Evolutionary conservation across 2,329 filamentous ascomycete species (phyloP).

Genomic region (Paraphaeosphaeria minitans): DNA sequence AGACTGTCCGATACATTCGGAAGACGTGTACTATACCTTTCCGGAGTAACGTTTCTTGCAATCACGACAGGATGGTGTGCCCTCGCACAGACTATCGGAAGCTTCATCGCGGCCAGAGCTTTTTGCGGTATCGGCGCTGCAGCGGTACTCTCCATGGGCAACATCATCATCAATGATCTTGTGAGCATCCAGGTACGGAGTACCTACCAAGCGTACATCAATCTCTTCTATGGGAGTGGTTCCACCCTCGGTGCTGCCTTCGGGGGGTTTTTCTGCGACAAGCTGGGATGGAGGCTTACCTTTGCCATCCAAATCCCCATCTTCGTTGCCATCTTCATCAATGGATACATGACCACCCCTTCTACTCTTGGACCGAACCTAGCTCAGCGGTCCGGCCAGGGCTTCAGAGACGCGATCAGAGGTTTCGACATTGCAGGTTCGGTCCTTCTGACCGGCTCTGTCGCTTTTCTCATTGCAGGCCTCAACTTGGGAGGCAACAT

Average conservation of each 20-base stretch:
- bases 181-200: constrained; percentile 76
- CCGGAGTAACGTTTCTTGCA: constrained; percentile 66
- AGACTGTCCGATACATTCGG: constrained; percentile 76
- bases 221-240: constrained; percentile 64
- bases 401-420: constrained; percentile 50
- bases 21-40: constrained; percentile 68
- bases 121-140: constrained; percentile 76
- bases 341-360: constrained; percentile 52
- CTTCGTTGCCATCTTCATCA: constrained; percentile 52
- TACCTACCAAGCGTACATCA: constrained; percentile 72
- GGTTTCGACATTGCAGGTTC: constrained; percentile 58
- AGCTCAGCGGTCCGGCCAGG: constrained; percentile 48
- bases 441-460: constrained; percentile 52
- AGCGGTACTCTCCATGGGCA: constrained; percentile 69
- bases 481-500: constrained; percentile 60
- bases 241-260: constrained; percentile 66
- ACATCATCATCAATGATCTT: constrained; percentile 74
- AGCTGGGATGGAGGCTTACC: constrained; percentile 74
- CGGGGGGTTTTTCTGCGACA: constrained; percentile 72
- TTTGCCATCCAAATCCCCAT: constrained; percentile 61
- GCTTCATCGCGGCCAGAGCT: constrained; percentile 72
- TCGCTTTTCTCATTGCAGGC: constrained; percentile 57
- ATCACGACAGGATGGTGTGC: constrained; percentile 72
- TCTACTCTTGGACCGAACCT: constrained; percentile 52
- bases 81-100: constrained; percentile 68